phyloP scores from a whole-genome alignment of 176 grass and related monocot genomes.

The Triticum dicoccoides region DNA sequence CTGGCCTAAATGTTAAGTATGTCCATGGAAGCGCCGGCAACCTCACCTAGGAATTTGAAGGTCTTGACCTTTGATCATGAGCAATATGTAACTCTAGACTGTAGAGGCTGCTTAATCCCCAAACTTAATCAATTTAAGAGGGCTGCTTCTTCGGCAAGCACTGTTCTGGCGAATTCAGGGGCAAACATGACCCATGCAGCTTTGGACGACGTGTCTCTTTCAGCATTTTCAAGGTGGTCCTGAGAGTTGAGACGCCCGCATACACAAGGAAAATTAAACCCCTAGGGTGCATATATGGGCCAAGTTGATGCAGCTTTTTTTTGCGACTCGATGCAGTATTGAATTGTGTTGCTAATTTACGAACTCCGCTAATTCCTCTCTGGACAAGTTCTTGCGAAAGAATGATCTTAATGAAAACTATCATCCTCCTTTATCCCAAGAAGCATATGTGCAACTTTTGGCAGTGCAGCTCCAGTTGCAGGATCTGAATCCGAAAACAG shows the following conservation, averaged over 20 bases:
- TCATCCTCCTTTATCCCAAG: no score
- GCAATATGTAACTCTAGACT: background rate
- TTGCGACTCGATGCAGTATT: background rate
- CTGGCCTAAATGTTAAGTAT: background rate
- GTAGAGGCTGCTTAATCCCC: background rate
- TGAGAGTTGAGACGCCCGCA: no score
- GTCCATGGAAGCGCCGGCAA: background rate
- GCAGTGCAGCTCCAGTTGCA: no score
- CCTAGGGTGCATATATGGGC: background rate
- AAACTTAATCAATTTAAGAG: background rate
- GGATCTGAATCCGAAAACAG: no score
- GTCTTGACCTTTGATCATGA: background rate
- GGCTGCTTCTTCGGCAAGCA: background rate
- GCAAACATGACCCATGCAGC: background rate
- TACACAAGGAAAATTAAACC: no score
- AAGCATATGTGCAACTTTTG: no score
- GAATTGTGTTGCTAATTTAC: background rate
- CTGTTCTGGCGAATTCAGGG: background rate
- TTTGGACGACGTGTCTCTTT: background rate
- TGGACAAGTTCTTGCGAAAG: no score
- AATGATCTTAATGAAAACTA: no score
- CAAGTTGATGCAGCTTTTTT: background rate
- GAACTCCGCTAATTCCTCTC: no score
- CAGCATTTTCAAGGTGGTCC: background rate
- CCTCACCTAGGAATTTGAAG: background rate